phyloP scores from a whole-genome alignment of 2,329 filamentous ascomycete genomes.

The Macrophomina phaseolina region DNA sequence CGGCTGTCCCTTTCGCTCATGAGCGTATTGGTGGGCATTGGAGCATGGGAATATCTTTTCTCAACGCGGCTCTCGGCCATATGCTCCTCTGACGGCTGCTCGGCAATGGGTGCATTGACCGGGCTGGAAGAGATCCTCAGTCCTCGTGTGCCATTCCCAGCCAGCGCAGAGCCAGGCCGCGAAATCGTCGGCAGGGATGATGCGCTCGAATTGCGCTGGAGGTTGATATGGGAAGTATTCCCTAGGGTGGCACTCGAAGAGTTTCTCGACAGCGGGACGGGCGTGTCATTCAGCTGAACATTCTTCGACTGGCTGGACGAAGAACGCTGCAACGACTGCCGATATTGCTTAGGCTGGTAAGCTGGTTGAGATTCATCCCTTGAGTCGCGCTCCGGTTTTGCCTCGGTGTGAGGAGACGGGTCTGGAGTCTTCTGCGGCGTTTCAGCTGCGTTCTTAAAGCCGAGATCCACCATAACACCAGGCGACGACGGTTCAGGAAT shows the following conservation, averaged over 20 bases:
- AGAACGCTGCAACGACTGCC: slow-evolving; percentile 35
- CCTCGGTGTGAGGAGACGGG: slow-evolving; percentile 3
- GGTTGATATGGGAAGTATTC: slow-evolving; percentile 3
- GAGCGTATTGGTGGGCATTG: slow-evolving; percentile 20
- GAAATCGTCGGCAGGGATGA: slow-evolving; percentile 1
- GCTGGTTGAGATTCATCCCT: slow-evolving; percentile 28
- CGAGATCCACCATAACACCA: slow-evolving; percentile 47
- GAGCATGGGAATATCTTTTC: not conserved
- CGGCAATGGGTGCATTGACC: slow-evolving; percentile 14
- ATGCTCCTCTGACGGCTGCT: slow-evolving; percentile 11
- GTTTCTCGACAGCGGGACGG: slow-evolving; percentile 8
- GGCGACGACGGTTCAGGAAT: slow-evolving; percentile 56
- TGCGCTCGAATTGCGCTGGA: slow-evolving; percentile 16
- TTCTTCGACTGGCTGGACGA: slow-evolving; percentile 32
- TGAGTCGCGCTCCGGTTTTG: slow-evolving; percentile 36
- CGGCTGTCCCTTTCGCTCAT: slow-evolving; percentile 19
- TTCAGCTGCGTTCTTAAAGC: slow-evolving; percentile 58
- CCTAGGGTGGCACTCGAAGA: slow-evolving; percentile 8
- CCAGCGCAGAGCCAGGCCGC: slow-evolving; percentile 2
- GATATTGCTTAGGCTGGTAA: slow-evolving; percentile 30
- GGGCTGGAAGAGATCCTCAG: slow-evolving; percentile 17
- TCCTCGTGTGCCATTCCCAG: slow-evolving; percentile 4
- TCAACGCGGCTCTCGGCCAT: not conserved
- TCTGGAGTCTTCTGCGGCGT: slow-evolving; percentile 11
- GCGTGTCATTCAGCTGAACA: not conserved